Evolutionary conservation across 352 stramenopile genomes (phyloP).

Genomic region (Phytophthora nicotianae): DNA sequence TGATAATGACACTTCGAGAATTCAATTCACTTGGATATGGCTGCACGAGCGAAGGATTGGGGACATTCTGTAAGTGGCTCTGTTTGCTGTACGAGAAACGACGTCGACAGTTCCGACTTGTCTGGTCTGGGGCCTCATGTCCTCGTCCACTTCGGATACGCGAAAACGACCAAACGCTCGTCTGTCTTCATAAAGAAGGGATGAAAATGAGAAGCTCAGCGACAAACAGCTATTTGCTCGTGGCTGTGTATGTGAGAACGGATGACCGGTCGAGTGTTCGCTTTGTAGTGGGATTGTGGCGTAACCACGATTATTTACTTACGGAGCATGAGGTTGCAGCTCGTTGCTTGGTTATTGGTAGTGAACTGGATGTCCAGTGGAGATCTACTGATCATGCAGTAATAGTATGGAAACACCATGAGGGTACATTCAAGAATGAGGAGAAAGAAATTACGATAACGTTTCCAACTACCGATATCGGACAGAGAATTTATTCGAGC

Average conservation of each 20-base stretch:
- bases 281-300: conserved; percentile 40
- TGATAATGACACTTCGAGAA: conserved; percentile 49
- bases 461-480: not conserved
- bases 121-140: conserved; percentile 64
- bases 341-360: conserved; percentile 24
- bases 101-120: conserved; percentile 49
- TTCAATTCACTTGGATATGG: conserved; percentile 60
- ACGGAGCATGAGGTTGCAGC: conserved; percentile 31
- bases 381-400: conserved; percentile 18
- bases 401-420: conserved; percentile 43
- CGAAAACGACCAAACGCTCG: conserved; percentile 51
- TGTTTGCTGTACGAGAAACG: conserved; percentile 65
- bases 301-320: conserved; percentile 19
- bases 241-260: conserved; percentile 47
- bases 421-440: not conserved
- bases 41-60: conserved; percentile 42
- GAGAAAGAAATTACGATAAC: not conserved
- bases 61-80: conserved; percentile 63
- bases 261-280: conserved; percentile 37
- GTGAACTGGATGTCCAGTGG: conserved; percentile 35
- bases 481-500: conserved; percentile 46
- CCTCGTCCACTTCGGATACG: conserved; percentile 55
- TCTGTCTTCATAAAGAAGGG: conserved; percentile 71
- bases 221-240: conserved; percentile 25
- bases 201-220: conserved; percentile 25